A percentile compares a stretch with the other conserved stretches of the same genome.
phyloP scores from a whole-genome alignment of 2,329 filamentous ascomycete species.

The Ascochyta rabiei region DNA sequence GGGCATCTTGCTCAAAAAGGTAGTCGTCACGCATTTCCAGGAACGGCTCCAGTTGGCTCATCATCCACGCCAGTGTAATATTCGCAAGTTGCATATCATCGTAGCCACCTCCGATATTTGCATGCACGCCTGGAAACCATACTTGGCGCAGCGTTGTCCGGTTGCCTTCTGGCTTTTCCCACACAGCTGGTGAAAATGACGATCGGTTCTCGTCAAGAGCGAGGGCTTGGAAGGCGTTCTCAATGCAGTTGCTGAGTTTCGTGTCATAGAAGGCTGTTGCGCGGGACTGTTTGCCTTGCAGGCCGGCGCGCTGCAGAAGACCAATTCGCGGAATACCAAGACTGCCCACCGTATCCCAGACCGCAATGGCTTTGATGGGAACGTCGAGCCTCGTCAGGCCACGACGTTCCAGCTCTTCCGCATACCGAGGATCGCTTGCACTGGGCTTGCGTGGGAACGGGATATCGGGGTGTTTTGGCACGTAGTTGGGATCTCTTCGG shows the following conservation, averaged over 20 bases:
- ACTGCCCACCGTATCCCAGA: conserved; percentile 58
- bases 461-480: conserved; percentile 52
- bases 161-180: conserved; percentile 56
- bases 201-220: conserved; percentile 60
- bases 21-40: conserved; percentile 56
- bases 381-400: conserved; percentile 44
- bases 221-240: conserved; percentile 63
- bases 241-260: conserved; percentile 49
- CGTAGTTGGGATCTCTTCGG: conserved; percentile 51
- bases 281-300: conserved; percentile 44
- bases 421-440: conserved; percentile 51
- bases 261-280: conserved; percentile 58
- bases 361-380: conserved; percentile 53
- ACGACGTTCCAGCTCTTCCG: conserved; percentile 48
- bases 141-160: conserved; percentile 57
- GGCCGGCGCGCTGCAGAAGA: conserved; percentile 42
- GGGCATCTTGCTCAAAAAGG: conserved; percentile 54
- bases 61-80: conserved; percentile 64
- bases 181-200: conserved; percentile 60
- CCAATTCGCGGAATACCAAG: conserved; percentile 56
- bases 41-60: conserved; percentile 57
- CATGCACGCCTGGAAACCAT: conserved; percentile 63
- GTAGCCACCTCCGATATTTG: conserved; percentile 59
- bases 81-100: conserved; percentile 55
- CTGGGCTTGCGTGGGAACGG: conserved; percentile 57